Evolutionary conservation across 352 stramenopile genomes (phyloP).

Genomic region (Globisporangium acanthophoron): DNA sequence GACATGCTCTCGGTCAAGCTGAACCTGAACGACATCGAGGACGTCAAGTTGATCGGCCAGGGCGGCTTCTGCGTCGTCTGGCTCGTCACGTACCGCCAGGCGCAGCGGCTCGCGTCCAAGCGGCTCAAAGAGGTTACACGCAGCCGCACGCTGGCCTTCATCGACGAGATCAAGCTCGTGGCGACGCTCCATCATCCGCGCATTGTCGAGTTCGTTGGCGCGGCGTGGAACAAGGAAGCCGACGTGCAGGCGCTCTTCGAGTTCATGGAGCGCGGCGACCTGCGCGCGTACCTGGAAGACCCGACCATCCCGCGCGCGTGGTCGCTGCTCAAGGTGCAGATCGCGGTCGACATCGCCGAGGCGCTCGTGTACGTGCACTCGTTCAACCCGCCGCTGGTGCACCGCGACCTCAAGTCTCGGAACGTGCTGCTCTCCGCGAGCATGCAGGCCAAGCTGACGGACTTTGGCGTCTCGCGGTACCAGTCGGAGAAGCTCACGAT

Average conservation of each 20-base stretch:
- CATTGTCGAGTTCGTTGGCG: background rate
- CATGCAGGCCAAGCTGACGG: slow-evolving; percentile 36
- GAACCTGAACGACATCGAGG: background rate
- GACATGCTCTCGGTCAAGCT: background rate
- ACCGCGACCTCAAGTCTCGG: slow-evolving; percentile 36
- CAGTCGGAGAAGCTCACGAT: background rate
- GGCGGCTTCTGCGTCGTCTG: background rate
- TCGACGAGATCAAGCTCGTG: background rate
- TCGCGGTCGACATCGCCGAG: slow-evolving; percentile 25
- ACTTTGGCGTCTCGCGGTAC: slow-evolving; percentile 42
- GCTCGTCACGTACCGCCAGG: background rate
- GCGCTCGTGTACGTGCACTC: slow-evolving; percentile 47
- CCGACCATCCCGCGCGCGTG: background rate
- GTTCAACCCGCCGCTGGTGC: slow-evolving; percentile 32
- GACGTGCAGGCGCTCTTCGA: background rate
- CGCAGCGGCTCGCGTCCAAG: background rate
- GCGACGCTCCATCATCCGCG: background rate
- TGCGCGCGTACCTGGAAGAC: background rate
- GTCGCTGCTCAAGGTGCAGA: slow-evolving; percentile 26
- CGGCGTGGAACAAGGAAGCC: background rate
- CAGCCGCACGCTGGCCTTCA: background rate
- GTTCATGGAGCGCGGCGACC: background rate
- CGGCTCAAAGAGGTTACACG: background rate
- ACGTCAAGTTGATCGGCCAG: background rate
- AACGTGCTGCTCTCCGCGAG: slow-evolving; percentile 28